phyloP scores from a whole-genome alignment of 257 asterid species.

The Rehmannia glutinosa region DNA sequence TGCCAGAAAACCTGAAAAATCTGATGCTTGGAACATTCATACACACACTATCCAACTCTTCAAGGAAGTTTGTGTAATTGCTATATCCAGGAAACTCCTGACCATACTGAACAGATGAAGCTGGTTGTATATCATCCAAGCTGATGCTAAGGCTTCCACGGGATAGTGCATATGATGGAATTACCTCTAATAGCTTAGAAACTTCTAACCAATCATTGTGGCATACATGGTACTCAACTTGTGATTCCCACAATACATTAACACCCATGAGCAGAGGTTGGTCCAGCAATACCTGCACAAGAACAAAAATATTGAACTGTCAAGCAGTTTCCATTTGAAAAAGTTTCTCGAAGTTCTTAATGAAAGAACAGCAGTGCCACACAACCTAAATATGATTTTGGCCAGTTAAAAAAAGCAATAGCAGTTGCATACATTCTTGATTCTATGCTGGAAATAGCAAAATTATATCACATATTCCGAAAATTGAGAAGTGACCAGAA shows the following conservation, averaged over 20 bases:
- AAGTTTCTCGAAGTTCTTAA: neutral
- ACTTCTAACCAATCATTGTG: conserved; percentile 90
- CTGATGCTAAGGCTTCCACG: conserved; percentile 66
- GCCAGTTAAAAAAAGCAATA: neutral
- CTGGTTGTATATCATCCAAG: conserved; percentile 51
- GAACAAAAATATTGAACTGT: conserved; percentile 17
- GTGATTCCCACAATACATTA: conserved; percentile 93
- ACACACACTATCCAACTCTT: conserved; percentile 72
- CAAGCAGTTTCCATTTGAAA: conserved; percentile 5
- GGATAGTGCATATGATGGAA: conserved; percentile 75
- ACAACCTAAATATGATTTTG: conserved; percentile 10
- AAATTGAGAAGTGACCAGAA: neutral
- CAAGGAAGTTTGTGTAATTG: conserved; percentile 54
- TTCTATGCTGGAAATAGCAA: conserved; percentile 2
- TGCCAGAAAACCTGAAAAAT: conserved; percentile 59
- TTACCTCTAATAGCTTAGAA: conserved; percentile 74
- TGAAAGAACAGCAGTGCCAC: conserved; percentile 6
- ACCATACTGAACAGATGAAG: conserved; percentile 42
- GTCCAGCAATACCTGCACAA: conserved; percentile 81
- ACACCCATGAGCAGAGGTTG: conserved; percentile 95
- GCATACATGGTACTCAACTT: conserved; percentile 81
- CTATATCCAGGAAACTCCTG: conserved; percentile 42
- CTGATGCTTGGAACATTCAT: conserved; percentile 64
- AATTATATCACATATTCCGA: conserved; percentile 9
- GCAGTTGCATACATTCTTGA: conserved; percentile 11